Conservation (phyloP, 2,329 filamentous ascomycete genomes). For the Dichotomopilus funicola region DNA sequence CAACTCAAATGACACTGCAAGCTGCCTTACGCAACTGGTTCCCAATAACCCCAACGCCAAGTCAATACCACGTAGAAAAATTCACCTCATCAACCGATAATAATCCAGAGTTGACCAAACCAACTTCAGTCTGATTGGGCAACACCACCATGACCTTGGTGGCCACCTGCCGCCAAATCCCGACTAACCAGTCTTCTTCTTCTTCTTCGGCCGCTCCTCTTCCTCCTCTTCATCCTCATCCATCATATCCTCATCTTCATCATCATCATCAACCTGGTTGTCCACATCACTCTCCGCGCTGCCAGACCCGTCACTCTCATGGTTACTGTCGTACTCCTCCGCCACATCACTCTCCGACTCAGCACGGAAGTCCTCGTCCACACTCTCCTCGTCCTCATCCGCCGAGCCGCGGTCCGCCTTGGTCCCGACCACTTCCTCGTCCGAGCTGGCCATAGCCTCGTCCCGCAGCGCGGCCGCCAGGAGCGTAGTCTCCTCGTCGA, state of each 20-base stretch:
- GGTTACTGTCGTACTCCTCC: constrained; percentile 88
- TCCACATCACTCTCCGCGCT: constrained; percentile 58
- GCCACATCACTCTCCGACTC: constrained; percentile 93
- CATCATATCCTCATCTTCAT: constrained; percentile 38
- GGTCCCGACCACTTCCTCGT: constrained; percentile 68
- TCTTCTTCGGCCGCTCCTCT: constrained; percentile 35
- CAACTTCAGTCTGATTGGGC: no score
- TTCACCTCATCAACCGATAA: neutral
- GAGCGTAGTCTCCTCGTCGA: constrained; percentile 81
- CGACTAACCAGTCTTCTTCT: constrained; percentile 34
- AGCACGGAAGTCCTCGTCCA: constrained; percentile 92
- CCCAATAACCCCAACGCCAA: constrained; percentile 4
- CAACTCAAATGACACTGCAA: neutral
- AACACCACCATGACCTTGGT: no score
- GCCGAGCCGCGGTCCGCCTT: constrained; percentile 79
- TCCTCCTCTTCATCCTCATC: constrained; percentile 35
- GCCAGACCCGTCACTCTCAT: constrained; percentile 74
- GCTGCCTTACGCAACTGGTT: neutral
- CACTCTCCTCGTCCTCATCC: constrained; percentile 91
- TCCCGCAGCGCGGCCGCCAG: constrained; percentile 78
- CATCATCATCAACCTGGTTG: constrained; percentile 44
- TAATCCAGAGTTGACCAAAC: neutral
- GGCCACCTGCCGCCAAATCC: no score
- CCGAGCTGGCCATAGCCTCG: constrained; percentile 74
- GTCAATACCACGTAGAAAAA: no score